These are phyloP conservation scores for Ettlia oleoabundans DNA, from an alignment of 139 green algal genomes.

Conservation along the genomic window DNA sequence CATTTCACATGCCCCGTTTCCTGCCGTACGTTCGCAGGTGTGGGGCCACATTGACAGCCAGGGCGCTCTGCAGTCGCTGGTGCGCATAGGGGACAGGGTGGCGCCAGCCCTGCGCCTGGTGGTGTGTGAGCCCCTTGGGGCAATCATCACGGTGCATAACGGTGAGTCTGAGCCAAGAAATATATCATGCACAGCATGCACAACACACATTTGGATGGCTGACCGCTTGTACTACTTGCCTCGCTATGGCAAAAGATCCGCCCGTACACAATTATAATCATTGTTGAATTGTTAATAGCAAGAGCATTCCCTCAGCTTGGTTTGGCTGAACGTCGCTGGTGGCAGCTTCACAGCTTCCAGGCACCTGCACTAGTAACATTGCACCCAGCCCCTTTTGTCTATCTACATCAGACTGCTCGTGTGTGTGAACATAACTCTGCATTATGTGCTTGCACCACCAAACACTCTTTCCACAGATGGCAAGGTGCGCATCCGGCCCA, in stretches of 20 bases:
- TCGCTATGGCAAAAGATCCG: no score
- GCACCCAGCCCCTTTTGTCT: no score
- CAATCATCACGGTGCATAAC: constrained; percentile 48
- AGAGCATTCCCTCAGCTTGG: no score
- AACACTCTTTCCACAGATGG: constrained; percentile 31
- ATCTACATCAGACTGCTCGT: no score
- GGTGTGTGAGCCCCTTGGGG: constrained; percentile 48
- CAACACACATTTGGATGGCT: not conserved
- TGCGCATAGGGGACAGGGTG: constrained; percentile 37
- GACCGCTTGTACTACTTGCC: no score
- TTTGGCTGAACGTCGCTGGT: no score
- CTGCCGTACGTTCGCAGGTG: constrained; percentile 10
- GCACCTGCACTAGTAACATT: no score
- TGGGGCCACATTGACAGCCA: constrained; percentile 31
- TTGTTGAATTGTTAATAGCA: no score
- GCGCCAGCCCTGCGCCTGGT: constrained; percentile 39
- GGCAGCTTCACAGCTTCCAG: no score
- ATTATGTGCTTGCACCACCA: not conserved
- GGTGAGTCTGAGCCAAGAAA: not conserved
- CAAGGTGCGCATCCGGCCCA: constrained; percentile 35
- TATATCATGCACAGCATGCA: not conserved
- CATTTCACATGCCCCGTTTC: not conserved
- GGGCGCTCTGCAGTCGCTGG: constrained; percentile 32
- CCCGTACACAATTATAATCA: no score
- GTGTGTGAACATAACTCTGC: not conserved